These are phyloP conservation scores for Solanum etuberosum DNA, from an alignment of 257 asterid genomes.

Conservation along the genomic window DNA sequence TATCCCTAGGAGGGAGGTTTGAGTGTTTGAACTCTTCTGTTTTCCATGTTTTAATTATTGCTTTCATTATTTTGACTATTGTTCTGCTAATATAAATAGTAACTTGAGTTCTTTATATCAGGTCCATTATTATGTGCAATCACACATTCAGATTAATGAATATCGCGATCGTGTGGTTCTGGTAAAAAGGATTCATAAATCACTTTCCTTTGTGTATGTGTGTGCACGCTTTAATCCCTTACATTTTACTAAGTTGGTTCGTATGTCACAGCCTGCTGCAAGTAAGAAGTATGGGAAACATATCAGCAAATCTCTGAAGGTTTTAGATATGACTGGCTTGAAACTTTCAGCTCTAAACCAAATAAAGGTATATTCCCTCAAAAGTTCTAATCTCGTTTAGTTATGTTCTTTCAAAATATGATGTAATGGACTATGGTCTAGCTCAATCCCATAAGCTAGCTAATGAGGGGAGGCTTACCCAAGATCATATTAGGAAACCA, in stretches of 20 bases:
- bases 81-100: background rate
- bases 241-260: background rate
- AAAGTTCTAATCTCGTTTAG: background rate
- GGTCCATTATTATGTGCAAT: conserved; percentile 72
- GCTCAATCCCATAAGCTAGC: background rate
- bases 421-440: background rate
- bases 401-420: background rate
- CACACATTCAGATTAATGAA: conserved; percentile 78
- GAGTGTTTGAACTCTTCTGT: background rate
- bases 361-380: conserved; percentile 35
- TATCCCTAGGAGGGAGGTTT: background rate
- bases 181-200: conserved; percentile 26
- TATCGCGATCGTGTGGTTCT: conserved; percentile 66
- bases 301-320: conserved; percentile 47
- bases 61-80: background rate
- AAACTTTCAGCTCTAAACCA: conserved; percentile 59
- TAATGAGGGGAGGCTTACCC: background rate
- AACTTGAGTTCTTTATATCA: conserved; percentile 4
- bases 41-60: background rate
- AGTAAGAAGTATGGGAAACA: conserved; percentile 39
- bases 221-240: background rate
- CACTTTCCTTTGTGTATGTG: background rate
- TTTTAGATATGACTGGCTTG: conserved; percentile 67
- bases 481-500: background rate
- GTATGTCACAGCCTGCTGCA: conserved; percentile 41